Base-by-base conservation (phyloP, 306 rosid genomes). In the Corylus heterophylla region DNA sequence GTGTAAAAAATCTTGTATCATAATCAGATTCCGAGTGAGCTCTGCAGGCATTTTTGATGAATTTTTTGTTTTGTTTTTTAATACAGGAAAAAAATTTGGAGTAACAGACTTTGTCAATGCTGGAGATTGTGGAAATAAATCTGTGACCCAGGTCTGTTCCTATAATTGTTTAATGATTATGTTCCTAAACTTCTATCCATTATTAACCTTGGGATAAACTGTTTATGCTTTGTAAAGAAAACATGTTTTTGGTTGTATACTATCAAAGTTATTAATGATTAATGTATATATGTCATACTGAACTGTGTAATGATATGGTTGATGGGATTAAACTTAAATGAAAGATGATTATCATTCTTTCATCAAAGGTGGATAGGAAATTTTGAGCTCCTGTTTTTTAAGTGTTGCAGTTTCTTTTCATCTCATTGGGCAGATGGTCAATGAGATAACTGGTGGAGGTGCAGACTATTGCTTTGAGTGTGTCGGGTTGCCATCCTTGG, bases 391-490 rank as follows among this genome's bases (percentile, higher is more conserved):
- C 11, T 48, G 1, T 48, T 8, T 31, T 42, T 69, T 54, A 55
- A 14, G 42, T 14, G 62, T 51, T 25, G 44, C 29, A 4, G 52
- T 54, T 52, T 22, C 6, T 27, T n/a, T 9, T 79, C 39, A 52
- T 49, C 12, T 49, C 73, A 71, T 78, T 22, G 69, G 62, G 31
- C 88, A 91, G 97, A 68, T 83, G 62, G 85, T 92, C 71, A 80
- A 11, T 25, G 92, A 91, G 72, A 88, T 89, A 81, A 92, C 93
- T 69, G 89, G 59, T 17, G 97, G 89, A 6, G 98, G 95, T 39
- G 93, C 95, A 35, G 97, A 92, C 86, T 89, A 84, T 83, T 94
- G 98, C 83, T 92, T 89, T 45, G 97, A 94, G 85, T 92, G 93
- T 73, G 97, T 91, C 74, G 97, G 98, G 64, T 71, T 71, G 78